A percentile compares a stretch with the other conserved stretches of the same genome.
phyloP scores from a whole-genome alignment of 345 rosid genomes.

The Brassica carinata region DNA sequence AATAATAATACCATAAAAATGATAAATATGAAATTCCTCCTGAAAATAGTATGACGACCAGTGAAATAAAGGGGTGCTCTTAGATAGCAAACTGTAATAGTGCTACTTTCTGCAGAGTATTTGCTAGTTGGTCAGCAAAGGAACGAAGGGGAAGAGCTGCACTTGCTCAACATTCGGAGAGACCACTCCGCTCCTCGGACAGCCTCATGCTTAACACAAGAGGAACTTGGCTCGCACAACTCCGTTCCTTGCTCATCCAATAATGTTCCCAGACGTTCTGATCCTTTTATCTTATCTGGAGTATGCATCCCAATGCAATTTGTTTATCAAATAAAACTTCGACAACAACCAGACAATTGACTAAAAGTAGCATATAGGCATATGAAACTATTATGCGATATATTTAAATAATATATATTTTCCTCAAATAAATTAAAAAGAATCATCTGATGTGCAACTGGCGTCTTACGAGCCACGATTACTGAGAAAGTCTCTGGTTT shows the following conservation, averaged over 20 bases:
- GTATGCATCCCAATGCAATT: slow-evolving; percentile 44
- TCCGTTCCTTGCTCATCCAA: too few relatives aligned
- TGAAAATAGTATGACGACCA: too few relatives aligned
- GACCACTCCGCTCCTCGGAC: too few relatives aligned
- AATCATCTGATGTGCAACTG: slow-evolving; percentile 25
- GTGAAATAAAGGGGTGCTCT: too few relatives aligned
- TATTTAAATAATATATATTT: background rate
- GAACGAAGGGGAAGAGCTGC: background rate
- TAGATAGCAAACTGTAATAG: too few relatives aligned
- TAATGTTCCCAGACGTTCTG: too few relatives aligned
- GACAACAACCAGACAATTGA: slow-evolving; percentile 42
- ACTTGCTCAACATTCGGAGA: too few relatives aligned
- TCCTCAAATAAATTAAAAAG: background rate
- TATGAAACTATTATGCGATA: slow-evolving; percentile 16
- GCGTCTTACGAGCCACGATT: slow-evolving; percentile 34
- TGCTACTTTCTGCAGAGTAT: too few relatives aligned
- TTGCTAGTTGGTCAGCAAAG: background rate
- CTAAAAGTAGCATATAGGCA: slow-evolving; percentile 41
- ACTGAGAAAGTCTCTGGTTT: slow-evolving; percentile 30
- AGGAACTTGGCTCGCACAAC: too few relatives aligned
- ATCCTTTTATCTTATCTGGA: slow-evolving; percentile 35
- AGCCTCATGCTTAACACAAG: too few relatives aligned
- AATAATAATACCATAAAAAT: too few relatives aligned
- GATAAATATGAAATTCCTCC: too few relatives aligned
- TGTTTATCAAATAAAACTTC: slow-evolving; percentile 9